Base-by-base conservation (phyloP, 2,329 filamentous ascomycete species). In the Colletotrichum orchidophilum region DNA sequence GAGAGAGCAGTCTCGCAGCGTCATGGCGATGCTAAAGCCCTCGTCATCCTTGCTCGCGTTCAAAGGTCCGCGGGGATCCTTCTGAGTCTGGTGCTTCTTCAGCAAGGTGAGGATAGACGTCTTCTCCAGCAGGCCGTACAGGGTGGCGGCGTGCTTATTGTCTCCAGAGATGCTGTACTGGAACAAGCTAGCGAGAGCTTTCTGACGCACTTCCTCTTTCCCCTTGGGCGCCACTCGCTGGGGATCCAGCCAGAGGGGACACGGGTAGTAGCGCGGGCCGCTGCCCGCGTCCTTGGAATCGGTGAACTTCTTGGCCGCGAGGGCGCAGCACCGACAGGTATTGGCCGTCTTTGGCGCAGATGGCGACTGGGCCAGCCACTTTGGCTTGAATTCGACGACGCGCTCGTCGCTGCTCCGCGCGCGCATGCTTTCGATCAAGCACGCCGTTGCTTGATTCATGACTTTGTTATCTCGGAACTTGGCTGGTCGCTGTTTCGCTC, bases 331-430 rank as follows among this genome's bases (percentile, higher is more conserved):
- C 35, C 94, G 90, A 81, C 94, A 96, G 61, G 92, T 86, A 61
- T 84, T 87, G 50, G 92, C 88, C 31, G 82, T 80, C 0, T 78
- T 29, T 1, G 93, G 94, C 0, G 93, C 93, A 46, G 89, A 90
- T 4, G 91, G 93, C 2, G 93, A 95, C 78, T 95, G 93, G 9
- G 87, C 83, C 29, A 96, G 87, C 94, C 94, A 96, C 81, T 96
- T 96, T 15, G 94, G 93, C 79, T 96, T 96, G 81, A 96, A 92
- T 78, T 96, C 93, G 66, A 93, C 83, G 35, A 93, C 57, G 52
- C 60, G 67, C 67, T 74, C 63, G 31, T 33, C 39, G 9, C 53
- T 55, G 9, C 35, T 35, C 29, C 66, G 59, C 13, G 62, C 53
- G 84, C 83, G 87, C 92, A 96, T 95, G 77, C 95, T 92, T 71